Base-by-base conservation (phyloP, 768 basidiomycete species). In the Gymnopilus junonius region DNA sequence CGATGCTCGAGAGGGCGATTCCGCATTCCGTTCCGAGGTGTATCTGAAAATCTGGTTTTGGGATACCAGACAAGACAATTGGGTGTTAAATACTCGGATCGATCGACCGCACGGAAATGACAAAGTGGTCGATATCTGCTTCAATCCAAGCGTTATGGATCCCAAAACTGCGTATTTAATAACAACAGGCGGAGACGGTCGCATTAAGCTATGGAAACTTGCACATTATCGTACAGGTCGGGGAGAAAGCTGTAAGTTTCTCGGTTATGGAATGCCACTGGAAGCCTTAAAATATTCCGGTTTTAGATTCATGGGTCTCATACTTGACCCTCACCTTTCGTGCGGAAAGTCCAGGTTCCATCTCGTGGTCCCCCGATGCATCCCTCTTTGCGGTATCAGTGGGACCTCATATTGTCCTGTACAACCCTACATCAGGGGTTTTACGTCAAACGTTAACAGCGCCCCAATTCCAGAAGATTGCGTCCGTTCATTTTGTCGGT, bases 11-110 rank as follows among this genome's bases (percentile, higher is more conserved):
- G 83, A 87, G 59, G 88, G 84, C 5, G 88, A 91, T 43, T 86
- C 85, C 23, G 80, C 79, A 12, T 88, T 88, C 75, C 87, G 82
- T 65, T 79, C 79, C 27, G 94, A 90, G 76, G 81, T 89, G 31
- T 90, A 90, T 72, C 82, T 99, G 59, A 99, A 99, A 78, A 76
- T 98, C 34, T 99, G 97, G 97, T 79, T 78, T 59, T 97, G 95
- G 93, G 86, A 90, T 70, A 79, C 77, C 43, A 87, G 84, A 65
- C 77, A 80, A 60, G 79, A 81, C 51, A 82, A 76, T 50, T 93
- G 89, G 89, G 79, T 78, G 71, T 83, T 99, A 70, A 95, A 95
- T 74, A 96, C 95, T 14, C 87, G 95, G 55, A 86, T 97, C 63
- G 93, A 97, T 72, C 83, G 87, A 29, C 95, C 97, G 7, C 97